Evolutionary conservation across 106 monocot species (phyloP).

Genomic region (Dendrobium huoshanense): DNA sequence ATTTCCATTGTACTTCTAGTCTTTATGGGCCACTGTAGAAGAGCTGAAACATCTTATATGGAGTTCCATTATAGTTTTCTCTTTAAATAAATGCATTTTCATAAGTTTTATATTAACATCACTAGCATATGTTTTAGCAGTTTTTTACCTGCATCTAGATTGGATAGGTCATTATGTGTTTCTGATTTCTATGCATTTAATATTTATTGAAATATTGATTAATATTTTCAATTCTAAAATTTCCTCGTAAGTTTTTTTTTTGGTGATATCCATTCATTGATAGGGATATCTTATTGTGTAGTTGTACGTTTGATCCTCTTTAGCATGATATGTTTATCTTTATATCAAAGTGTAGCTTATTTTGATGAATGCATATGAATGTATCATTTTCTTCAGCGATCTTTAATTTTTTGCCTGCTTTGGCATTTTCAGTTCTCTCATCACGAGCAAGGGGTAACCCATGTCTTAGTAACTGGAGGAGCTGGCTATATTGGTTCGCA

Average conservation of each 20-base stretch:
- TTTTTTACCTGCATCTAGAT: neutral
- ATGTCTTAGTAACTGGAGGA: constrained; percentile 96
- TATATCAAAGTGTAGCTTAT: neutral
- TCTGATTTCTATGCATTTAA: neutral
- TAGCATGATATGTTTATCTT: neutral
- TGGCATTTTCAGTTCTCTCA: constrained; percentile 59
- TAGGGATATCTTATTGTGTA: neutral
- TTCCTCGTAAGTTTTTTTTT: neutral
- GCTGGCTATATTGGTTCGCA: constrained; percentile 97
- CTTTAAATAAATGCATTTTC: neutral
- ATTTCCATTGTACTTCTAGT: neutral
- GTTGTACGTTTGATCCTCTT: neutral
- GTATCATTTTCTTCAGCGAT: neutral
- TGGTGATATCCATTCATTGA: neutral
- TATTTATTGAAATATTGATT: neutral
- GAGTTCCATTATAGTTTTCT: neutral
- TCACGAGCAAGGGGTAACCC: constrained; percentile 73
- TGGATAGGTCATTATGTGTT: neutral
- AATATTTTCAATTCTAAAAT: neutral
- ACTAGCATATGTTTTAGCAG: neutral
- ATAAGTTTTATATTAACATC: neutral
- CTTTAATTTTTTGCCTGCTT: neutral
- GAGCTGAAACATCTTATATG: neutral
- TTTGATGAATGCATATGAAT: neutral
- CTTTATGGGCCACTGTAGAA: neutral